Base-by-base conservation (phyloP, 805 yeast genomes). In the Pichia kluyveri region DNA sequence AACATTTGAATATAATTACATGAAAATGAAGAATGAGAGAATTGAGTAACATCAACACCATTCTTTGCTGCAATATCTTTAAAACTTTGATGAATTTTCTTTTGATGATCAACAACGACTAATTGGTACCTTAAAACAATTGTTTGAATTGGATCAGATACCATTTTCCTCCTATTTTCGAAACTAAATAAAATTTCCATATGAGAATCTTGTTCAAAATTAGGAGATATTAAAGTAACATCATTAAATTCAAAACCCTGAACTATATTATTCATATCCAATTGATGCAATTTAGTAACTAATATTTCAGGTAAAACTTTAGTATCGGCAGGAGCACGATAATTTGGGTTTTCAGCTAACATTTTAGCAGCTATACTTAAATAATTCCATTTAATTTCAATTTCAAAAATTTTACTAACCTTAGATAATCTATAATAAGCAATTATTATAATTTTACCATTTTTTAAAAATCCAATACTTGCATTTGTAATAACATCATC, bases 311-410 rank as follows among this genome's bases (percentile, higher is more conserved):
- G 83, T 5, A 62, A 57, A 14, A 52, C 66, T 53, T 68, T 74
- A 36, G 61, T 61, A 18, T 69, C 72, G 31, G 67, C 69, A 1
- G 81, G 80, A 0, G 80, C 76, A 50, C 70, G 71, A 54, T 65
- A 76, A 51, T 71, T 72, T 9, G 80, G 80, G 45, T 69, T 72
- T 14, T 67, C 63, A 43, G 69, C 66, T 47, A 75, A 72, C 34
- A 69, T 67, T 42, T 66, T 67, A 8, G 80, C 77, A 5, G 80
- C 70, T 38, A 68, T 71, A 1, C 64, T 61, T 31, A 78, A 60
- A 49, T 66, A 73, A 1, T 81, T 82, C 86, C 86, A 82, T 50
- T 79, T 73, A 11, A 81, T 65, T 0, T 54, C 43, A 5, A 80
- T 57, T 26, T 61, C 56, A 56, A 69, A 80, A 1, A 77, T 63